A percentile compares a stretch with the other conserved stretches of the same genome.
Evolutionary conservation across 345 rosid genomes (phyloP).

Genomic region (Mercurialis annua): DNA sequence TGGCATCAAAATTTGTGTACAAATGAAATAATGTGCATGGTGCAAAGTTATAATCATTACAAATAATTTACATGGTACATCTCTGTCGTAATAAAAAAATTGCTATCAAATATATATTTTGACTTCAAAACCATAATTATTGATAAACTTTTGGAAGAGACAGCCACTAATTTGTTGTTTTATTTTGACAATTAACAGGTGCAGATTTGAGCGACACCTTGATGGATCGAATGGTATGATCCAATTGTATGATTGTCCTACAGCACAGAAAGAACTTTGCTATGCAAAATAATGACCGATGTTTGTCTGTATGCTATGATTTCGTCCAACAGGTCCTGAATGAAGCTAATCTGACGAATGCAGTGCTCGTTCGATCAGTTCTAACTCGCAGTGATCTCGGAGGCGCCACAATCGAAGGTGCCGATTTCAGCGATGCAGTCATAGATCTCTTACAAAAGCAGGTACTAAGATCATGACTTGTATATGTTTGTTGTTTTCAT

Average conservation of each 20-base stretch:
- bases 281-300: not conserved
- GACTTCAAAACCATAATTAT: no score
- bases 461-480: conserved; percentile 30
- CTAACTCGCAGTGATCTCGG: conserved; percentile 94
- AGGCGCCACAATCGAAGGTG: conserved; percentile 84
- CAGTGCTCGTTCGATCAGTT: conserved; percentile 73
- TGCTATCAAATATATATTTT: no score
- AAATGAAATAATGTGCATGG: no score
- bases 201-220: conserved; percentile 97
- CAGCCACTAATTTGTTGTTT: not conserved
- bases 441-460: conserved; percentile 84
- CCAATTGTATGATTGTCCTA: not conserved
- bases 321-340: conserved; percentile 57
- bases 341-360: conserved; percentile 85
- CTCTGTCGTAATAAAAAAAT: no score
- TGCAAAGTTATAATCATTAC: no score
- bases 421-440: conserved; percentile 96
- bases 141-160: no score
- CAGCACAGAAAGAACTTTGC: not conserved
- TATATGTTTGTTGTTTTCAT: not conserved
- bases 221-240: conserved; percentile 93
- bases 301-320: no score
- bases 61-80: no score
- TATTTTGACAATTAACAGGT: conserved; percentile 40
- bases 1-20: no score